Evolutionary conservation across 1,284 basidiomycete genomes (phyloP), one percentile per base, ranked within the genome.

Genomic region (Marasmius tenuissimus): DNA sequence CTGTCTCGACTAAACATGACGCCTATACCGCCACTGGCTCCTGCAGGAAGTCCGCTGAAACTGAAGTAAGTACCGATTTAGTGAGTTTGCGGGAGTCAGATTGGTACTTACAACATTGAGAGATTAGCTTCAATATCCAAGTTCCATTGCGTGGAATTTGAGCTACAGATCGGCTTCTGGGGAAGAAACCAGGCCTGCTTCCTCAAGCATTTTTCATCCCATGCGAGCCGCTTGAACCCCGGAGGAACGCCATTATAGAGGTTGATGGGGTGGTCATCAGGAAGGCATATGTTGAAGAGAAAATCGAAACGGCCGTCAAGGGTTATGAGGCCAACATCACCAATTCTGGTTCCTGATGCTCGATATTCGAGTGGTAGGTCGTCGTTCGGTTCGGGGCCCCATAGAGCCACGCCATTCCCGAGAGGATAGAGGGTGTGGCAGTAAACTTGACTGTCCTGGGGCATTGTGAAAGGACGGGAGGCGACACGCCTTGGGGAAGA

Each of bases 211-310:
- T 45, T 34, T n/a, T 42, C 18, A 20, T 27, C 59, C 53, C 18
- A 20, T 14, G 40, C 20, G 5, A 61, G 37, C 18, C 50, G 70
- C 35, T 66, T 61, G 53, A 75, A 73, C 5, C 60, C 65, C 7
- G 66, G 66, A 10, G 72, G 72, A 12, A 73, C 67, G 20, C 67
- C 65, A 16, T 60, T 37, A 22, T 53, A 59, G 7, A 51, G 62
- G 57, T 75, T 72, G 47, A 71, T 60, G 11, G 68, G 70, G 64
- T 72, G 54, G 34, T 61, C 56, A 12, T 58, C 49, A 0, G 69
- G 58, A 2, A 54, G 48, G 38, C 71, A 67, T 56, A 72, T 65
- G 20, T 51, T 45, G 42, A 45, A 45, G 42, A 45, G 42, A 5
- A 45, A 45, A 5, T 45, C 42, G 18, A 45, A 45, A 14, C 42